Evolutionary conservation across 2,329 filamentous ascomycete species (phyloP).

Genomic region (Aureobasidium sp.): DNA sequence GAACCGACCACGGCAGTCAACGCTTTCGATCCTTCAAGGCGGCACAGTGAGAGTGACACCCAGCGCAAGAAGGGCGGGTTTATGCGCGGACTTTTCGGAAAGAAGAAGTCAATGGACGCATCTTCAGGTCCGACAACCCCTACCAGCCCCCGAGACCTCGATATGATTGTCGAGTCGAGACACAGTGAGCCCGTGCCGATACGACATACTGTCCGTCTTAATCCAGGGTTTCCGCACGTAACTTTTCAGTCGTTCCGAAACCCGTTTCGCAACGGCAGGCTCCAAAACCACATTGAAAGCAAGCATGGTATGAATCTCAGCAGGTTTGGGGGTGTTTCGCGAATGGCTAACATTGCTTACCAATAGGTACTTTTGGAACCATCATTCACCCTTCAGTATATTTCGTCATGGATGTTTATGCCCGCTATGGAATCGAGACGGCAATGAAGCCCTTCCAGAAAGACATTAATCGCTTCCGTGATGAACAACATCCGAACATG

Average conservation of each 20-base stretch:
- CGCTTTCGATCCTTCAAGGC: background rate
- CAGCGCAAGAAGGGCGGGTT: background rate
- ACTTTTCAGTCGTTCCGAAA: background rate
- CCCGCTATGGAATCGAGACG: background rate
- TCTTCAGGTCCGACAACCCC: background rate
- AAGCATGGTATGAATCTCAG: background rate
- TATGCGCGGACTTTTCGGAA: background rate
- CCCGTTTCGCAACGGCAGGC: background rate
- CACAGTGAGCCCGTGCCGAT: background rate
- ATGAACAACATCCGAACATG: background rate
- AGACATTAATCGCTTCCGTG: background rate
- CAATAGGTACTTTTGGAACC: background rate
- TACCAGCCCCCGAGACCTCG: background rate
- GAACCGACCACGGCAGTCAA: background rate
- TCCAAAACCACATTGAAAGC: background rate
- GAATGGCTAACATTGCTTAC: background rate
- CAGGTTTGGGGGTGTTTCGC: background rate
- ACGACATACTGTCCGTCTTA: background rate
- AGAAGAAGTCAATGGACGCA: background rate
- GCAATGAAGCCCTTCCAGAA: background rate
- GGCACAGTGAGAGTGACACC: background rate
- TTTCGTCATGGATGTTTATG: background rate
- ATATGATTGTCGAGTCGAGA: background rate
- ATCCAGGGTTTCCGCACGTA: background rate
- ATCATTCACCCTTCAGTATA: background rate